Evolutionary conservation across 768 basidiomycete species (phyloP).

Genomic region (Trametes coccinea): DNA sequence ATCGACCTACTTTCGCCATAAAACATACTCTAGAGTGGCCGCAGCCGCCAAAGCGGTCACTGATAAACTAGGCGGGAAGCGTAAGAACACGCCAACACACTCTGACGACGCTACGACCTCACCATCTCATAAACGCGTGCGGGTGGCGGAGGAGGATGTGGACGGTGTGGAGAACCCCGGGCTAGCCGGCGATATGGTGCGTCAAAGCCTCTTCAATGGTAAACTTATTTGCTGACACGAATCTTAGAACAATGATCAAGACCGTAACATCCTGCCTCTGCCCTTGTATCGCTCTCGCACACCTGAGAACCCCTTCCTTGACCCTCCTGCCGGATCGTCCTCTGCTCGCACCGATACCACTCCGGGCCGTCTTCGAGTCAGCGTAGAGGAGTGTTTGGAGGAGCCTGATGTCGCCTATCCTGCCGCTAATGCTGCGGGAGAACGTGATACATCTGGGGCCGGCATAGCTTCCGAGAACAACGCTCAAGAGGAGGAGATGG

Average conservation of each 20-base stretch:
- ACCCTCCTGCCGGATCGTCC: too few species aligned
- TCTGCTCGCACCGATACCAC: too few species aligned
- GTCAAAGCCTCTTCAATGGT: too few species aligned
- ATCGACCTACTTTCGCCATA: neutral
- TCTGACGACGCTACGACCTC: neutral
- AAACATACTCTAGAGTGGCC: neutral
- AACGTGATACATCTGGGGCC: neutral
- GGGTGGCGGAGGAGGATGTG: neutral
- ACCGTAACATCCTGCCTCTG: too few species aligned
- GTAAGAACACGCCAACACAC: neutral
- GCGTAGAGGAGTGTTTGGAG: too few species aligned
- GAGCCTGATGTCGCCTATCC: too few species aligned
- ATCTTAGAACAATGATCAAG: too few species aligned
- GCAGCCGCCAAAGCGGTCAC: neutral
- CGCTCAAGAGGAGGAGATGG: neutral
- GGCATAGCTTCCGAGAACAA: neutral
- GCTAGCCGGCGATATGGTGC: too few species aligned
- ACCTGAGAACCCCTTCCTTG: too few species aligned
- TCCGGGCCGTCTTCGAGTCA: too few species aligned
- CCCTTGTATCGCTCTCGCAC: too few species aligned
- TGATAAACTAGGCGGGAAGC: neutral
- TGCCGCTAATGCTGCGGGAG: neutral
- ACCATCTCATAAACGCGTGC: neutral
- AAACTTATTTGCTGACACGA: too few species aligned
- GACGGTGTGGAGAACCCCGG: neutral